Evolutionary conservation across 1,284 basidiomycete genomes (phyloP).

Genomic region (Bondarzewia mesenterica): DNA sequence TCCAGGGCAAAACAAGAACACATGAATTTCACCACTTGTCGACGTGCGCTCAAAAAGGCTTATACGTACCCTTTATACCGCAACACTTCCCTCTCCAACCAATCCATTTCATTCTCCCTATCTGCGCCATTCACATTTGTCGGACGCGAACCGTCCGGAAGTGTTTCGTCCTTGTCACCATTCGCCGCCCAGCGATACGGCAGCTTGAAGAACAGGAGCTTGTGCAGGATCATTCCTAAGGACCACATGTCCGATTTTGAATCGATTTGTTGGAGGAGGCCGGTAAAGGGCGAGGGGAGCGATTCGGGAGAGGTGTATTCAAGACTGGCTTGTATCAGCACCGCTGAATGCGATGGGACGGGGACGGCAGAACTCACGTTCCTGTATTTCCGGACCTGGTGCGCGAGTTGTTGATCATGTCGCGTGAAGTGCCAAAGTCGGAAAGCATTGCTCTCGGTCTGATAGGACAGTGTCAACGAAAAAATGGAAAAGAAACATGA

Average conservation of each 20-base stretch:
- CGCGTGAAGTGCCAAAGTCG: slow-evolving; percentile 91
- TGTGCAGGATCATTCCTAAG: slow-evolving; percentile 87
- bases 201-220: slow-evolving; percentile 80
- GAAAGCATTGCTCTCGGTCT: slow-evolving; percentile 85
- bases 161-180: slow-evolving; percentile 27
- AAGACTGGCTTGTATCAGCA: slow-evolving; percentile 34
- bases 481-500: not conserved
- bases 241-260: slow-evolving; percentile 90
- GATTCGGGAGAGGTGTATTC: slow-evolving; percentile 86
- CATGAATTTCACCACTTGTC: not conserved
- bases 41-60: not conserved
- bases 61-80: slow-evolving; percentile 59
- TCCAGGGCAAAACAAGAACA: not conserved
- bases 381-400: slow-evolving; percentile 86
- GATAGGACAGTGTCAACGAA: not conserved
- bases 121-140: slow-evolving; percentile 17
- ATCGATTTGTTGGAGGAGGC: slow-evolving; percentile 64
- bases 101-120: slow-evolving; percentile 53
- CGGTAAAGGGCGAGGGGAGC: slow-evolving; percentile 59
- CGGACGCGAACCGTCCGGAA: not conserved
- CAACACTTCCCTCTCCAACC: slow-evolving; percentile 68
- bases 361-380: slow-evolving; percentile 54
- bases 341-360: not conserved
- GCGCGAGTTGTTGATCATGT: slow-evolving; percentile 67
- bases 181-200: slow-evolving; percentile 68